Base-by-base conservation (phyloP, 2,329 filamentous ascomycete species). In the Mycocentrospora acerina region DNA sequence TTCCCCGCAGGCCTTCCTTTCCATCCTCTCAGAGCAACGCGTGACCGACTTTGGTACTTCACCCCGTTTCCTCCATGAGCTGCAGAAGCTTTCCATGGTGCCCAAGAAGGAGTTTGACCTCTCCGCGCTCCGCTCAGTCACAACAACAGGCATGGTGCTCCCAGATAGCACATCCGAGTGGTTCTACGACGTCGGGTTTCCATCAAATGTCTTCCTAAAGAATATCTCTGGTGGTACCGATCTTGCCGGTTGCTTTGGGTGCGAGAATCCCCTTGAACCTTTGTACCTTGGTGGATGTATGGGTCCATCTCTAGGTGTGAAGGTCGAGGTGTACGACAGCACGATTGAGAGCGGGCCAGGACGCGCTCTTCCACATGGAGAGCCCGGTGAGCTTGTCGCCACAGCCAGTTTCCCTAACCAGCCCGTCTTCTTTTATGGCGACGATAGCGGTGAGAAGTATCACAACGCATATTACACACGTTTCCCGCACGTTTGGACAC, bases 151-250 rank as follows among this genome's bases (percentile, higher is more conserved):
- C 3, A 91, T 91, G 86, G 87, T 93, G 0, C 74, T 93, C 3
- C 81, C 85, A 0, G 81, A 90, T 32, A 79, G 84, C 26, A 71
- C 88, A 24, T 91, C 90, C 58, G 82, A 89, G 59, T 94, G 88
- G 88, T 82, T 84, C 65, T 83, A 90, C 60, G 83, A 88, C 50
- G 69, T 73, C 7, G 86, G 75, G 0, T 94, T 94, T 60, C 85
- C 86, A 0, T 45, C 72, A 0, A 70, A 74, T 30, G 78, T 83
- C 0, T 86, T 89, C 16, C 71, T 94, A 2, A 76, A 71, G 18
- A 91, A 90, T 59, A 83, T 90, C 25, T 84, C 83, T 1, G 87
- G 87, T 4, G 87, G 87, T 1, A 91, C 87, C 3, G 87, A 91
- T 60, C 77, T 90, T 33, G 84, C 83, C 70, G 82, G 54, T 74